Evolutionary conservation across 805 yeast genomes (phyloP).

Genomic region (Hyphopichia homilentoma): DNA sequence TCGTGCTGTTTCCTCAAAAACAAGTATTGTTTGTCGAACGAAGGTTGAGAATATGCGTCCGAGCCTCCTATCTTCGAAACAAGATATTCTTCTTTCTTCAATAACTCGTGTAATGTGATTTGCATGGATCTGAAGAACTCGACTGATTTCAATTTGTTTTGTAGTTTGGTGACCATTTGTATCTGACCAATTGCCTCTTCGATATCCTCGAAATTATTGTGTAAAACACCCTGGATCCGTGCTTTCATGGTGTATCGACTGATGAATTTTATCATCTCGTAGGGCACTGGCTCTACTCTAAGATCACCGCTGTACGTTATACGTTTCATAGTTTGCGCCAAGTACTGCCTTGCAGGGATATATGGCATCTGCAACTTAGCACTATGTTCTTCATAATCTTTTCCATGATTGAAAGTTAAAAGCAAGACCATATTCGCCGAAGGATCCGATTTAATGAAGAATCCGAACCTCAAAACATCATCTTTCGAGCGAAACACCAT

Average conservation of each 20-base stretch:
- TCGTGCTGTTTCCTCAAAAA: slow-evolving; percentile 44
- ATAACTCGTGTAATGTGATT: slow-evolving; percentile 32
- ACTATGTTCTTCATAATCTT: slow-evolving; percentile 20
- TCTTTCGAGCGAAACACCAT: slow-evolving; percentile 52
- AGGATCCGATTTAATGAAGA: slow-evolving; percentile 44
- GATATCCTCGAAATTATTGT: slow-evolving; percentile 33
- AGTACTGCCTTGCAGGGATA: slow-evolving; percentile 30
- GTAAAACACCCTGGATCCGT: slow-evolving; percentile 30
- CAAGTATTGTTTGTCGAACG: slow-evolving; percentile 43
- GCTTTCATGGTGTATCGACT: slow-evolving; percentile 33
- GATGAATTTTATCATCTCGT: slow-evolving; percentile 41
- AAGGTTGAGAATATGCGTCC: slow-evolving; percentile 31
- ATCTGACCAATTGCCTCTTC: slow-evolving; percentile 34
- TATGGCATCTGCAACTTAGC: slow-evolving; percentile 29
- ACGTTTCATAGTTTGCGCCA: slow-evolving; percentile 29
- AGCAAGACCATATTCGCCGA: slow-evolving; percentile 30
- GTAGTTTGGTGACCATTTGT: slow-evolving; percentile 29
- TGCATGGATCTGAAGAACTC: slow-evolving; percentile 33
- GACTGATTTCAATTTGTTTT: slow-evolving; percentile 41
- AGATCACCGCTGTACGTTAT: slow-evolving; percentile 33
- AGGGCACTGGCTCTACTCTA: slow-evolving; percentile 37
- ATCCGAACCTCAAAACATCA: slow-evolving; percentile 46
- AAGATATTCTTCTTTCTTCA: slow-evolving; percentile 34
- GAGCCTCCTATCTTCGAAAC: slow-evolving; percentile 22
- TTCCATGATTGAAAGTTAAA: slow-evolving; percentile 45